Evolutionary conservation across 129 eudicot species (phyloP).

Genomic region (Silybum marianum): DNA sequence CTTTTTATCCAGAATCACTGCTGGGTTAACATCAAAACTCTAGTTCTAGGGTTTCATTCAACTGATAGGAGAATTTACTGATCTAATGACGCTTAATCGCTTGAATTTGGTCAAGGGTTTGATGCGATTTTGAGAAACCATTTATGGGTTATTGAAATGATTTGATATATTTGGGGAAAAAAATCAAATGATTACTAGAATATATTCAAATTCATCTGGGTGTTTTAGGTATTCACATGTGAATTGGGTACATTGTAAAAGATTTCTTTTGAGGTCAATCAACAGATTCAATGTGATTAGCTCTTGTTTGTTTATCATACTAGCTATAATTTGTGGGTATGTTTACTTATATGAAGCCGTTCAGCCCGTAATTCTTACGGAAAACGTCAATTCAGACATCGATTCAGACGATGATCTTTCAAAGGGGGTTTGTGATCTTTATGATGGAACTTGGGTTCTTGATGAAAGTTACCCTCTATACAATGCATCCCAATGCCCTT

Average conservation of each 20-base stretch:
- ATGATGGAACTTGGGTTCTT: constrained; percentile 79
- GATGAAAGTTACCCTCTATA: constrained; percentile 82
- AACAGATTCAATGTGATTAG: constrained; percentile 50
- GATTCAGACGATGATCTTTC: constrained; percentile 13
- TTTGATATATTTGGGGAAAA: constrained; percentile 13
- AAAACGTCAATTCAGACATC: not conserved
- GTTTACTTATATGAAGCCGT: constrained; percentile 37
- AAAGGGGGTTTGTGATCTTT: constrained; percentile 51
- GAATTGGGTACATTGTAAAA: constrained; percentile 42
- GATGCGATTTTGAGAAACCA: constrained; percentile 3
- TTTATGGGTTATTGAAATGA: not conserved
- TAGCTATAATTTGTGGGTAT: constrained; percentile 57
- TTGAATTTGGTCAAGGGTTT: constrained; percentile 13
- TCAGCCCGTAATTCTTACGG: constrained; percentile 23
- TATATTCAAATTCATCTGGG: constrained; percentile 29
- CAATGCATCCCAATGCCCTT: constrained; percentile 82
- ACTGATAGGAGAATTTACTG: not conserved
- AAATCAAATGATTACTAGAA: constrained; percentile 31
- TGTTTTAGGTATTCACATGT: constrained; percentile 30
- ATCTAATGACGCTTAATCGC: not conserved
- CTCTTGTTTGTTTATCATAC: constrained; percentile 45
- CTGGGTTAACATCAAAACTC: constrained; percentile 20
- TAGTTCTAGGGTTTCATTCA: constrained; percentile 18
- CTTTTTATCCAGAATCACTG: constrained; percentile 1
- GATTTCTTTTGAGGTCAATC: constrained; percentile 44